Conservation (phyloP, 148 eudicot genomes). For the Camellia lanceoleosa region DNA sequence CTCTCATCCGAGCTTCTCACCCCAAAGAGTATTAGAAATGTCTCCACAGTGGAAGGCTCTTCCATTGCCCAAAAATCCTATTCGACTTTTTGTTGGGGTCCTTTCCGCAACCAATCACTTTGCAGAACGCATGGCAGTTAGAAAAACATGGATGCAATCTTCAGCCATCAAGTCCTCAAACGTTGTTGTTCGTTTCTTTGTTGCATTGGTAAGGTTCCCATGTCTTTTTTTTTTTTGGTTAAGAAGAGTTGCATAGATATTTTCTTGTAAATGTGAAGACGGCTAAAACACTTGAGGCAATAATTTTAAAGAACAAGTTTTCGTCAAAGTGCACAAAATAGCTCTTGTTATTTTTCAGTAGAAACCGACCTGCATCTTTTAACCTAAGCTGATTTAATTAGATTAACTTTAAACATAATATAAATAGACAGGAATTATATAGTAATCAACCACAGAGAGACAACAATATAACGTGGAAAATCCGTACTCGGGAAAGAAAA, state of each 20-base stretch:
- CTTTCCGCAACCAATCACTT: conserved; percentile 98
- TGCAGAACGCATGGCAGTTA: conserved; percentile 98
- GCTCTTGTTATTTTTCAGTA: no score
- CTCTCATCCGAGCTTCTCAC: conserved; percentile 91
- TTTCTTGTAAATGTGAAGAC: not conserved
- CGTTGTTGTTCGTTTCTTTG: conserved; percentile 93
- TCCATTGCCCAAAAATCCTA: conserved; percentile 50
- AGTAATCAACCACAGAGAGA: no score
- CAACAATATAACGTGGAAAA: no score
- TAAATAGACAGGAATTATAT: no score
- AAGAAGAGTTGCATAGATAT: not conserved
- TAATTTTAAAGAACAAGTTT: no score
- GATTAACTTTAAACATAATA: no score
- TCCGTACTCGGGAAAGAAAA: no score
- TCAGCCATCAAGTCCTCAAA: conserved; percentile 60
- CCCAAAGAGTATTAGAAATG: conserved; percentile 81
- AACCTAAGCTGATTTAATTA: no score
- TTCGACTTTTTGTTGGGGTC: conserved; percentile 78
- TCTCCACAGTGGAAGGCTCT: conserved; percentile 71
- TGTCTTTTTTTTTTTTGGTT: not conserved
- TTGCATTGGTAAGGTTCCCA: conserved; percentile 67
- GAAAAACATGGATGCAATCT: conserved; percentile 98
- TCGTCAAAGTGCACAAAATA: no score
- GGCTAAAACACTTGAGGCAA: not conserved
- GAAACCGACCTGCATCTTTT: no score